Percentiles rank a stretch among this genome's conserved stretches.
Evolutionary conservation across 805 yeast species (phyloP).

Genomic region (Saccharomyces jurei): DNA sequence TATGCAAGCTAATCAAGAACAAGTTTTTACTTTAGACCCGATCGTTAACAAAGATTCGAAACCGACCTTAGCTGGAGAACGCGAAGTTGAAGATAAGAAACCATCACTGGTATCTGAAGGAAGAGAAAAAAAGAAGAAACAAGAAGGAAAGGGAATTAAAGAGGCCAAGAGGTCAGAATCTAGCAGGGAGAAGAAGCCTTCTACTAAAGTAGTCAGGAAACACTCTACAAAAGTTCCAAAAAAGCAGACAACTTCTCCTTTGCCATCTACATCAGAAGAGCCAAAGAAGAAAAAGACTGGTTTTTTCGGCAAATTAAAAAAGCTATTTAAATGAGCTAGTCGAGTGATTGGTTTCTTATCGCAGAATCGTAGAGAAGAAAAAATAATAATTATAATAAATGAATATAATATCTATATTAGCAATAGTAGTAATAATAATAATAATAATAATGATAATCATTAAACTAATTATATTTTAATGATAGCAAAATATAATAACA

Average conservation of each 20-base stretch:
- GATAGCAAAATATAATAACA: background rate
- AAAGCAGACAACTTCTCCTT: slow-evolving; percentile 1
- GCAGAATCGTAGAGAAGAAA: background rate
- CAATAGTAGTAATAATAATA: background rate
- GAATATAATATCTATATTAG: background rate
- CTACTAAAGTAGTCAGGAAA: slow-evolving; percentile 5
- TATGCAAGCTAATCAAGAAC: slow-evolving; percentile 3
- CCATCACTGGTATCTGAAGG: background rate
- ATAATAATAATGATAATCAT: background rate
- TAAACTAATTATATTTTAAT: background rate
- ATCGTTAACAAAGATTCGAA: background rate
- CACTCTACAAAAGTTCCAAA: slow-evolving; percentile 1
- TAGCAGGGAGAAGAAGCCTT: slow-evolving; percentile 1
- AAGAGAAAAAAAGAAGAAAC: background rate
- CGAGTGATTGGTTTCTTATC: background rate
- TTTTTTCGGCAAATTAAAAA: slow-evolving; percentile 17
- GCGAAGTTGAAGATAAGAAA: background rate
- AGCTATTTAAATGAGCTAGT: slow-evolving; percentile 8
- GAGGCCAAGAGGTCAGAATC: background rate
- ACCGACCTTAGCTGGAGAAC: background rate
- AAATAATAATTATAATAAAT: too few relatives aligned
- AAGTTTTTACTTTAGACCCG: background rate
- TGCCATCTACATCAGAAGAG: slow-evolving; percentile 1
- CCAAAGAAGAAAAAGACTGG: slow-evolving; percentile 18
- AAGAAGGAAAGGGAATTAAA: background rate